Evolutionary conservation across 768 basidiomycete species (phyloP).

Genomic region (Tephrocybe sp.): DNA sequence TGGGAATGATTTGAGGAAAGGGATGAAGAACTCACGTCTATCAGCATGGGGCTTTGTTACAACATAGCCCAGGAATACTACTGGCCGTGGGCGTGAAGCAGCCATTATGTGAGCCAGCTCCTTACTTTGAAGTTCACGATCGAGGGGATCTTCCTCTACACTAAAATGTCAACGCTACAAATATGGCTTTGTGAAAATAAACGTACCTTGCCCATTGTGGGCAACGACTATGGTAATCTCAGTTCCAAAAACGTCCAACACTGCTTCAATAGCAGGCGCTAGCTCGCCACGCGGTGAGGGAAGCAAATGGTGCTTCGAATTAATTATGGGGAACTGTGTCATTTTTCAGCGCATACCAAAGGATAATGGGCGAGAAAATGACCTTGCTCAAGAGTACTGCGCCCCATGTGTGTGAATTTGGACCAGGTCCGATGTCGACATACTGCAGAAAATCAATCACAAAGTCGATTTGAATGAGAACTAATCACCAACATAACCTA

Average conservation of each 20-base stretch:
- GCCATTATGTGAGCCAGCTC: slow-evolving; percentile 82
- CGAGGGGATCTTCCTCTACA: slow-evolving; percentile 84
- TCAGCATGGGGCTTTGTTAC: slow-evolving; percentile 64
- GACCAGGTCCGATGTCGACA: slow-evolving; percentile 86
- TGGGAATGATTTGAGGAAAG: slow-evolving; percentile 5
- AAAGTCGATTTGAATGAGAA: no score
- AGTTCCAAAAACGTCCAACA: slow-evolving; percentile 76
- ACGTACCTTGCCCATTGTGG: slow-evolving; percentile 85
- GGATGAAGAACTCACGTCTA: slow-evolving; percentile 48
- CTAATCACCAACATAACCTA: slow-evolving; percentile 67
- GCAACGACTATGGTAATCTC: slow-evolving; percentile 81
- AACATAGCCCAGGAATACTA: slow-evolving; percentile 81
- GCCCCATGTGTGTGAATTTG: slow-evolving; percentile 89
- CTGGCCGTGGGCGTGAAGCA: slow-evolving; percentile 62
- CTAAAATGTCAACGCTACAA: background rate
- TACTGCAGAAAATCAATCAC: slow-evolving; percentile 42
- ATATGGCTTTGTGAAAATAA: background rate
- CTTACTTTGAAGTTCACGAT: slow-evolving; percentile 80
- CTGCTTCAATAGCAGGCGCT: slow-evolving; percentile 86
- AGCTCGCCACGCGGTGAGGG: slow-evolving; percentile 86
- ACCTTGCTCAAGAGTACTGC: slow-evolving; percentile 80
- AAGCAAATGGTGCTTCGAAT: slow-evolving; percentile 80
- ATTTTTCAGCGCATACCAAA: background rate
- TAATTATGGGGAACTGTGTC: slow-evolving; percentile 79
- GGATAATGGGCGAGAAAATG: background rate